These are phyloP conservation scores for Ustilago tritici DNA, from an alignment of 1,284 basidiomycete species.

Conservation along the genomic window DNA sequence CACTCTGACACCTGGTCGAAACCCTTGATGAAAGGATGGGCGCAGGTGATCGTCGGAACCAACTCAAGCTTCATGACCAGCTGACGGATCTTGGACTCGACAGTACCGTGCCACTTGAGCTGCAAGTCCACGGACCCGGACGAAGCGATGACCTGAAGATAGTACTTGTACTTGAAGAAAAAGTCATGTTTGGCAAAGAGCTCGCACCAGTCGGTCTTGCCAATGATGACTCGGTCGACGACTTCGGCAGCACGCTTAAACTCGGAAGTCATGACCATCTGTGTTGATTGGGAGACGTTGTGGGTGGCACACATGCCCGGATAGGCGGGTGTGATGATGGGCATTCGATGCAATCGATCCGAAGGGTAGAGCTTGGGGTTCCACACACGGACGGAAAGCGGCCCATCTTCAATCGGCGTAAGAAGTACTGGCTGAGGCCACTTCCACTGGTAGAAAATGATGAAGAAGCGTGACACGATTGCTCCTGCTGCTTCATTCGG, in stretches of 20 bases:
- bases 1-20: slow-evolving; percentile 90
- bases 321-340: slow-evolving; percentile 99
- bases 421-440: slow-evolving; percentile 98
- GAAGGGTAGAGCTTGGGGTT: slow-evolving; percentile 96
- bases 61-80: slow-evolving; percentile 97
- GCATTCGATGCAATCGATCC: slow-evolving; percentile 95
- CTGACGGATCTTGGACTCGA: slow-evolving; percentile 95
- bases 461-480: slow-evolving; percentile 96
- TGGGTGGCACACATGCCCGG: slow-evolving; percentile 99
- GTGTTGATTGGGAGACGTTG: slow-evolving; percentile 94
- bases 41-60: slow-evolving; percentile 88
- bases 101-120: slow-evolving; percentile 95
- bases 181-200: slow-evolving; percentile 95
- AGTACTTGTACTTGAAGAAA: slow-evolving; percentile 96
- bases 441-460: slow-evolving; percentile 95
- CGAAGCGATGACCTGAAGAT: slow-evolving; percentile 96
- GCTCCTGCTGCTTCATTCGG: slow-evolving; percentile 93
- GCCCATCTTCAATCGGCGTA: slow-evolving; percentile 91
- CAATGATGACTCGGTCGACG: slow-evolving; percentile 89
- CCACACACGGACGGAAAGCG: slow-evolving; percentile 93
- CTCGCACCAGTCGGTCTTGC: slow-evolving; percentile 80
- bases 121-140: slow-evolving; percentile 82
- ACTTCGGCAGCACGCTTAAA: slow-evolving; percentile 94
- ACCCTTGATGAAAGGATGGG: slow-evolving; percentile 94
- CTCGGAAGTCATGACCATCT: slow-evolving; percentile 95